Base-by-base conservation (phyloP, 805 yeast species). In the Zygoascus biomembranicola region DNA sequence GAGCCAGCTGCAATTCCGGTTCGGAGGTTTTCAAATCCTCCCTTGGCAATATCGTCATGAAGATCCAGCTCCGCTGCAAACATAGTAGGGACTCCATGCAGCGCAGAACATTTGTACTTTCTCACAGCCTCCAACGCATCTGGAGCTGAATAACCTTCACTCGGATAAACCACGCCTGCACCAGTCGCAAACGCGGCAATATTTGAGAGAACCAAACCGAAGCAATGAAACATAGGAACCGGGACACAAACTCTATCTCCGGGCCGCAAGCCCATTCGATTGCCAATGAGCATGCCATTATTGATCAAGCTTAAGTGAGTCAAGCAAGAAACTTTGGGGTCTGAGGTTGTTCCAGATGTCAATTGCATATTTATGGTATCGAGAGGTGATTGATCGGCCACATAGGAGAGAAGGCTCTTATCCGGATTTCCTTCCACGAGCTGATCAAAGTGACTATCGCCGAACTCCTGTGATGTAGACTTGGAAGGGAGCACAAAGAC, bases 1-100 rank as follows among this genome's bases (percentile, higher is more conserved):
- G 69, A 61, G 14, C 68, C 68, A 19, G 68, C 65, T 10, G 66
- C 68, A 19, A 65, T 65, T 14, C 69, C 69, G 2, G 64, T 65
- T 16, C 65, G 54, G 37, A 65, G 60, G 32, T 58, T 56, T 39
- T 60, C 51, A 50, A 63, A 57, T 8, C 61, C 63, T 5, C 60
- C 61, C 42, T 56, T 49, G 5, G 52, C 54, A 20, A 55, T 52
- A 13, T 56, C 59, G 14, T 61, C 65, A 42, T 55, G 51, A 18
- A 55, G 49, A n/a, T 58, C 59, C 43, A 65, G 54, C 51, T 64
- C 61, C 4, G 65, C 62, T 8, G 62, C 65, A 48, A 62, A 65
- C 68, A 65, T 65, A n/a, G 68, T 65, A 2, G 68, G 68, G 2
- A 65, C 68, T 4, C 68, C 68, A 42, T 61, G 57, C 8, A 64